A percentile compares a stretch with the other conserved stretches of the same genome.
Evolutionary conservation across 148 eudicot genomes (phyloP).

Genomic region (Fagopyrum esculentum): DNA sequence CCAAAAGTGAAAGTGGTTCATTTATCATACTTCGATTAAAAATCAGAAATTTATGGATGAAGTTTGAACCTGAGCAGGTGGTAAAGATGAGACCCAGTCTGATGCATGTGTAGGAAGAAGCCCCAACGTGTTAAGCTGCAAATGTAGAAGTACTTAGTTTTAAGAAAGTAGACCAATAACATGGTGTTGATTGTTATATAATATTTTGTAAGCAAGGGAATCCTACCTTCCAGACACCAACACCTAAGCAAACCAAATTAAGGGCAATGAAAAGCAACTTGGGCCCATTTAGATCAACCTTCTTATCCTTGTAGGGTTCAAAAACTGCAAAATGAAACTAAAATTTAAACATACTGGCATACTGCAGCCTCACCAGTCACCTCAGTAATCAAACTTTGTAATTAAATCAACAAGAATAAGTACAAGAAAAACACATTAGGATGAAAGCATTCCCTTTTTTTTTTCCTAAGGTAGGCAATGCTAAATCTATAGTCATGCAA

Average conservation of each 20-base stretch:
- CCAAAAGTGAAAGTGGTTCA: background rate
- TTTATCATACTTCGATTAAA: background rate
- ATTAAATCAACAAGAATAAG: background rate
- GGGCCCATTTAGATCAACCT: slow-evolving; percentile 75
- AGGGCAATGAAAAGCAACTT: slow-evolving; percentile 76
- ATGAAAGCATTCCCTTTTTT: background rate
- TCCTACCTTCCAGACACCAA: slow-evolving; percentile 89
- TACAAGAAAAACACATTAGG: background rate
- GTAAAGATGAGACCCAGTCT: slow-evolving; percentile 92
- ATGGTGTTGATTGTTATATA: slow-evolving; percentile 1
- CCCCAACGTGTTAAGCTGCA: slow-evolving; percentile 88
- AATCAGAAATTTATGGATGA: slow-evolving; percentile 10
- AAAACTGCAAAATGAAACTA: slow-evolving; percentile 49
- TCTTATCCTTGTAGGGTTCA: slow-evolving; percentile 82
- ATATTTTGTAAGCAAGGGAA: background rate
- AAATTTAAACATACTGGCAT: background rate
- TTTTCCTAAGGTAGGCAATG: background rate
- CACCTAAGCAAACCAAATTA: slow-evolving; percentile 66
- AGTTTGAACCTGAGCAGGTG: slow-evolving; percentile 75
- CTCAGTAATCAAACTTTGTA: background rate
- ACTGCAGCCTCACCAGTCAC: background rate
- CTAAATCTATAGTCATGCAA: background rate
- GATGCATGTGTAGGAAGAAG: slow-evolving; percentile 97
- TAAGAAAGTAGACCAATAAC: background rate
- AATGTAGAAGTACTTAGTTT: slow-evolving; percentile 12